phyloP scores from a whole-genome alignment of 805 yeast species.

The Monosporozyma solicola region DNA sequence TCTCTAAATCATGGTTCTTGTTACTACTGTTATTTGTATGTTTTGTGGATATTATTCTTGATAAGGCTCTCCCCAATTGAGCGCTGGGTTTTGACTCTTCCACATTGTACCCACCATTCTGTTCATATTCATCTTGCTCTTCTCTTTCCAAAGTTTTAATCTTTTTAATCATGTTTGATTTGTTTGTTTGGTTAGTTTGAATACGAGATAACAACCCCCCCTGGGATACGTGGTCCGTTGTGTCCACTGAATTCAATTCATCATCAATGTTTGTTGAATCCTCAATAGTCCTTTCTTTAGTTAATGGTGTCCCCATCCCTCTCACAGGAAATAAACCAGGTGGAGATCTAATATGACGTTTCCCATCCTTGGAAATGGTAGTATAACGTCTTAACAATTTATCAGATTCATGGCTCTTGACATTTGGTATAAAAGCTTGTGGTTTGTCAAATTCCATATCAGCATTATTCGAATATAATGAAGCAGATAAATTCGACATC shows the following conservation, averaged over 20 bases:
- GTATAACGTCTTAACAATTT: not conserved
- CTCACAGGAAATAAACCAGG: conserved; percentile 71
- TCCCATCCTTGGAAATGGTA: conserved; percentile 3
- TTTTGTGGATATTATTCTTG: conserved; percentile 11
- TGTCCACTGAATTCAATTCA: not conserved
- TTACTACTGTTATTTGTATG: conserved; percentile 2
- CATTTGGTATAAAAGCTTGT: not conserved
- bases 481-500: not conserved
- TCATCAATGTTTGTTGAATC: conserved; percentile 16
- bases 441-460: not conserved
- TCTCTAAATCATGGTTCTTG: conserved; percentile 3
- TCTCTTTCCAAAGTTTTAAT: conserved; percentile 14
- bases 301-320: conserved; percentile 64
- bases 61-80: conserved; percentile 26
- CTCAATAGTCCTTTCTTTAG: conserved; percentile 52
- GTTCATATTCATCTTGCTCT: conserved; percentile 24
- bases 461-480: conserved; percentile 1
- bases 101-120: conserved; percentile 26
- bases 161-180: conserved; percentile 4
- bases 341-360: conserved; percentile 41
- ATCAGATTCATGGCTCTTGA: not conserved
- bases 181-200: not conserved
- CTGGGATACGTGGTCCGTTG: not conserved
- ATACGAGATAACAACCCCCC: not conserved
- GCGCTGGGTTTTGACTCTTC: conserved; percentile 30